These are phyloP conservation scores for Neonectria neomacrospora DNA, from an alignment of 2,329 filamentous ascomycete genomes.

Conservation along the genomic window DNA sequence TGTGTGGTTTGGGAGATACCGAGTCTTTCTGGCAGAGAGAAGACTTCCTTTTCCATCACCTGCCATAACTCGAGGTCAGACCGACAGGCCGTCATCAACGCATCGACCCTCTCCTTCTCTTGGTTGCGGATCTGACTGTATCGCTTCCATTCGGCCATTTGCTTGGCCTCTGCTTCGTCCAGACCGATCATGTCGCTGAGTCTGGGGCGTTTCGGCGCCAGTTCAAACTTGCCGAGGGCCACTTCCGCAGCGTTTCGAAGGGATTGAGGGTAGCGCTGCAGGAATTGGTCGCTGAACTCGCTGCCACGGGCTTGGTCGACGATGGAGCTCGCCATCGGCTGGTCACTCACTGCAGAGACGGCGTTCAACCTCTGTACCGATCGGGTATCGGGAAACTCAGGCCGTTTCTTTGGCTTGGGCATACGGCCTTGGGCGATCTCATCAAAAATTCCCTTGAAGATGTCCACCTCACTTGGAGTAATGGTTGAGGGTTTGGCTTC, in stretches of 20 bases:
- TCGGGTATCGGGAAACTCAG: constrained; percentile 8
- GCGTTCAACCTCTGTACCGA: background rate
- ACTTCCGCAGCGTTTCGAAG: constrained; percentile 54
- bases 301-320: constrained; percentile 49
- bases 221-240: constrained; percentile 53
- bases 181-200: constrained; percentile 45
- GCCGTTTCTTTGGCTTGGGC: constrained; percentile 44
- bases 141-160: constrained; percentile 48
- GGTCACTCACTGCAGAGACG: constrained; percentile 2
- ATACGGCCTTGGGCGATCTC: constrained; percentile 53
- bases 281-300: constrained; percentile 50
- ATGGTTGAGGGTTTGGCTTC: constrained; percentile 47
- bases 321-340: constrained; percentile 42
- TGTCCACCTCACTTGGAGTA: constrained; percentile 65
- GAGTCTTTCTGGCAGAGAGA: constrained; percentile 67
- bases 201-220: constrained; percentile 43
- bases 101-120: constrained; percentile 65
- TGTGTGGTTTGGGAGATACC: constrained; percentile 56
- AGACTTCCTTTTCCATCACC: constrained; percentile 73
- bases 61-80: constrained; percentile 75
- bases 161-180: constrained; percentile 46
- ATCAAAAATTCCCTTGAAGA: constrained; percentile 68
- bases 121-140: constrained; percentile 53
- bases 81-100: constrained; percentile 62
- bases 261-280: constrained; percentile 53